Base-by-base conservation (phyloP, 2,329 filamentous ascomycete genomes). In the Calycina herbarum region DNA sequence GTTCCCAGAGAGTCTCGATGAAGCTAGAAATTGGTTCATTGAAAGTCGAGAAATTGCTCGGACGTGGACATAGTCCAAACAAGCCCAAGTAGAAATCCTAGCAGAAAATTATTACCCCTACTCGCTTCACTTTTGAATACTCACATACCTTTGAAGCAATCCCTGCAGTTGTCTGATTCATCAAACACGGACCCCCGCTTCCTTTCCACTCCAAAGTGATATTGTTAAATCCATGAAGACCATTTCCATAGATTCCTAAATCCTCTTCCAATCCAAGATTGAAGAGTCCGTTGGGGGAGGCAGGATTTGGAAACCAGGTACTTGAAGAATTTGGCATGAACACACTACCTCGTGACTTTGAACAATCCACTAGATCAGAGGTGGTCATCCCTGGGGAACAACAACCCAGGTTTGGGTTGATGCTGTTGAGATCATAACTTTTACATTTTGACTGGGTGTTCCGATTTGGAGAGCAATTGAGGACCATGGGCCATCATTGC, bases 371-470 rank as follows among this genome's bases (percentile, higher is more conserved):
- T 35, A 62, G 64, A 62, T 69, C 68, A 15, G 56, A 61, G 24
- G 60, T 20, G n/a, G 40, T 51, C 69, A 72, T 2, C 71, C 71
- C 59, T 71, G 59, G n/a, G 68, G 66, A 17, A 69, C 54, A 10
- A 73, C 65, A 2, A 72, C 66, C 64, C 68, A 68, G 10, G 71
- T 69, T 48, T 73, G 70, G 42, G 71, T 71, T 42, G 64, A 69
- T 1, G 78, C 76, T 27, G 79, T 80, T 38, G 78, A 80, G 7
- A 79, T 72, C 10, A 79, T 72, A 2, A 79, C 77, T 62, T 77
- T 71, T 15, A 79, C 64, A 54, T 72, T 72, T 67, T 80, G 78
- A 62, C 77, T 73, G 31, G 78, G 76, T 6, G 33, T 35, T 24
- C 79, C 79, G 31, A 80, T 75, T 6, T 76, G 73, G 35, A 80